phyloP scores from a whole-genome alignment of 1,284 basidiomycete species.

The Agroathelia rolfsii region DNA sequence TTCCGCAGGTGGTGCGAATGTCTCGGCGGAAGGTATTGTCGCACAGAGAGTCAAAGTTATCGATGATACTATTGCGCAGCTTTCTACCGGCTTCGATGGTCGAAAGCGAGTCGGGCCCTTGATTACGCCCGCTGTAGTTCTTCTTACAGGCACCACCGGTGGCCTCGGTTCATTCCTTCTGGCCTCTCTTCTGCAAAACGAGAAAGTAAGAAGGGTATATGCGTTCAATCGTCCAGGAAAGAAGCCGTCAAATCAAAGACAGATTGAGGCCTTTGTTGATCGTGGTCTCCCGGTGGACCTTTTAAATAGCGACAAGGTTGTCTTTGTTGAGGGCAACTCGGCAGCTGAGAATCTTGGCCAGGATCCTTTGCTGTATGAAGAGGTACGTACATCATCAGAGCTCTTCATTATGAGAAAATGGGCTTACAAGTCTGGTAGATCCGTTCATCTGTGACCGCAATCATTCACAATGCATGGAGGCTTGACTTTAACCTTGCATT shows the following conservation, averaged over 20 bases:
- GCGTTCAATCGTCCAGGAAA: slow-evolving; percentile 21
- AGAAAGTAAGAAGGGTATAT: slow-evolving; percentile 18
- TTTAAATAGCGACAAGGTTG: slow-evolving; percentile 20
- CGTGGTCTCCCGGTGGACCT: slow-evolving; percentile 20
- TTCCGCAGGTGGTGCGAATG: slow-evolving; percentile 10
- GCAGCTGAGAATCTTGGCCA: slow-evolving; percentile 17
- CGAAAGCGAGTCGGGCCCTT: too few relatives aligned
- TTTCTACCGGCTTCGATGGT: too few relatives aligned
- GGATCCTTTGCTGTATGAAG: slow-evolving; percentile 12
- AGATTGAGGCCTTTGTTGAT: slow-evolving; percentile 19
- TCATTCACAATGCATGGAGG: slow-evolving; percentile 24
- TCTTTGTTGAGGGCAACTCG: slow-evolving; percentile 20
- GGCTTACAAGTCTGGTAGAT: slow-evolving; percentile 13
- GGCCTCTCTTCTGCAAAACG: slow-evolving; percentile 12
- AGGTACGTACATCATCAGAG: too few relatives aligned
- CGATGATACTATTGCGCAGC: too few relatives aligned
- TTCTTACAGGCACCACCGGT: slow-evolving; percentile 24
- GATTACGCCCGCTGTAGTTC: too few relatives aligned
- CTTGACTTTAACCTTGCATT: slow-evolving; percentile 27
- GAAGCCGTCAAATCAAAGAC: slow-evolving; percentile 15
- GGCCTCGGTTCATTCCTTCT: slow-evolving; percentile 21
- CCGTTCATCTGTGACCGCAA: slow-evolving; percentile 14
- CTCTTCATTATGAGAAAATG: too few relatives aligned
- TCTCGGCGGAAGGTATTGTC: slow-evolving; percentile 20
- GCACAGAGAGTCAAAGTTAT: too few relatives aligned